phyloP scores from a whole-genome alignment of 768 basidiomycete genomes.

The Glaciozyma antarctica region DNA sequence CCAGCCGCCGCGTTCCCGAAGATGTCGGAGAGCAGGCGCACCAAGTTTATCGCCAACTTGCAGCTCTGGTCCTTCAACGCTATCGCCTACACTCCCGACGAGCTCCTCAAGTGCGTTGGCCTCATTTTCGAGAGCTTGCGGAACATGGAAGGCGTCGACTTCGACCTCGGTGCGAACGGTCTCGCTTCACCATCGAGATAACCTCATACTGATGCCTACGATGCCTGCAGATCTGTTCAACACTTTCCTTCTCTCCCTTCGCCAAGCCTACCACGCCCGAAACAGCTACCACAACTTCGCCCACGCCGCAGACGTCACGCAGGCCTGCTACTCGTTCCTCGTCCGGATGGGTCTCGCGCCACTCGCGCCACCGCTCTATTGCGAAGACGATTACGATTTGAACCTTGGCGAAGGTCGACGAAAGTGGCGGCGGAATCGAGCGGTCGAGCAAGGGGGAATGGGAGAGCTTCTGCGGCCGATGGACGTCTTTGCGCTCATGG shows the following conservation, averaged over 20 bases:
- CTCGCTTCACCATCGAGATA: neutral
- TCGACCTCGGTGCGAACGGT: conserved; percentile 38
- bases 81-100: conserved; percentile 66
- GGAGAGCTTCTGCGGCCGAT: conserved; percentile 45
- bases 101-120: conserved; percentile 68
- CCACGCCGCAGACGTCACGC: conserved; percentile 91
- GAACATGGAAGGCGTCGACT: conserved; percentile 56
- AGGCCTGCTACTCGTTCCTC: conserved; percentile 81
- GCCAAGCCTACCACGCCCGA: conserved; percentile 75
- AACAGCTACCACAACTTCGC: conserved; percentile 98
- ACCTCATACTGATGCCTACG: conserved; percentile 22
- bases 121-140: conserved; percentile 80
- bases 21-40: conserved; percentile 41
- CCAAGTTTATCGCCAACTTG: conserved; percentile 56
- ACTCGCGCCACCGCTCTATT: conserved; percentile 65
- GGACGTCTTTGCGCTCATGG: conserved; percentile 73
- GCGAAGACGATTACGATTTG: conserved; percentile 41
- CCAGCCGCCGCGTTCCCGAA: conserved; percentile 13
- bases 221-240: conserved; percentile 57
- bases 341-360: conserved; percentile 71
- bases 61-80: conserved; percentile 88
- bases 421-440: conserved; percentile 34
- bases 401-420: conserved; percentile 19
- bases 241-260: conserved; percentile 73
- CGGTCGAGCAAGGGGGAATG: conserved; percentile 27